Percentiles rank a stretch among this genome's conserved stretches.
Evolutionary conservation across 768 basidiomycete species (phyloP).

Genomic region (Sporobolomyces pararoseus): DNA sequence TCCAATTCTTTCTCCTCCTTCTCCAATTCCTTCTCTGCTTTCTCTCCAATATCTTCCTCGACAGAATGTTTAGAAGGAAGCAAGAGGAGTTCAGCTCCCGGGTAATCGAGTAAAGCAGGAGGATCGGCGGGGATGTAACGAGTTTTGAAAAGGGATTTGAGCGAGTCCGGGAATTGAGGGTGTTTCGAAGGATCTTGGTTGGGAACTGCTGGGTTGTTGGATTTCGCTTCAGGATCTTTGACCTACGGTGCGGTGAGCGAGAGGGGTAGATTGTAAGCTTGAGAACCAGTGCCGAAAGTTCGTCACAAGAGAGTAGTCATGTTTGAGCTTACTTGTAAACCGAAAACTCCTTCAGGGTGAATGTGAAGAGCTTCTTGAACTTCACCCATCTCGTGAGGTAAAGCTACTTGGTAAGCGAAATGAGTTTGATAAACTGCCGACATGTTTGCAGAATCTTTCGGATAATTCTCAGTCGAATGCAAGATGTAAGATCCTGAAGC

Average conservation of each 20-base stretch:
- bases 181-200: slow-evolving; percentile 25
- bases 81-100: slow-evolving; percentile 58
- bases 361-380: slow-evolving; percentile 62
- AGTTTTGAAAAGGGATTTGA: slow-evolving; percentile 48
- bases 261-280: too few species aligned
- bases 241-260: slow-evolving; percentile 47
- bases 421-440: slow-evolving; percentile 56
- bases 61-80: slow-evolving; percentile 57
- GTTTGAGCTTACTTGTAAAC: slow-evolving; percentile 57
- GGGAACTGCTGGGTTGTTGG: slow-evolving; percentile 49
- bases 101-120: slow-evolving; percentile 58
- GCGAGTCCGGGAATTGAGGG: slow-evolving; percentile 33
- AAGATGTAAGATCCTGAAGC: slow-evolving; percentile 63
- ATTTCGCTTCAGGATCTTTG: slow-evolving; percentile 60
- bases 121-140: slow-evolving; percentile 58
- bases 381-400: slow-evolving; percentile 53
- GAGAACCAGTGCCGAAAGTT: too few species aligned
- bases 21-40: slow-evolving; percentile 32
- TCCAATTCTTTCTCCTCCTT: slow-evolving; percentile 27
- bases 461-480: slow-evolving; percentile 53
- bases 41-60: slow-evolving; percentile 55
- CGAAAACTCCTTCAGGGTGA: slow-evolving; percentile 56
- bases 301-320: neutral
- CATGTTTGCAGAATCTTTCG: slow-evolving; percentile 27
- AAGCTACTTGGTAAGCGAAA: slow-evolving; percentile 43